These are phyloP conservation scores for Chlamydomonas schloesseri DNA, from an alignment of 139 green algal genomes.

Conservation along the genomic window DNA sequence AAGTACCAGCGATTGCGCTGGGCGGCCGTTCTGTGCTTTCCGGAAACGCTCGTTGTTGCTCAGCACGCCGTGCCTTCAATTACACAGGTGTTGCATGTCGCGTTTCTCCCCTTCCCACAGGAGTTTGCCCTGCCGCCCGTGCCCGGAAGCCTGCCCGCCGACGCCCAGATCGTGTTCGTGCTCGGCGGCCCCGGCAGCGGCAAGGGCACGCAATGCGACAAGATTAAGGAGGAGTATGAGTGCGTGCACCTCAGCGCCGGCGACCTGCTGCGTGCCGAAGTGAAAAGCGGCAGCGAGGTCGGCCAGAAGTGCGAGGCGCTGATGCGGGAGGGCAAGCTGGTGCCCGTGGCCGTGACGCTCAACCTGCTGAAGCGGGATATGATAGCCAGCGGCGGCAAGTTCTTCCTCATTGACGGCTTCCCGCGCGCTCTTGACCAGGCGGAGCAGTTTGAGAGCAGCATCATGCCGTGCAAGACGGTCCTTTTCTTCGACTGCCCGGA, in stretches of 20 bases:
- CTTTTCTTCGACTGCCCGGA: constrained; percentile 64
- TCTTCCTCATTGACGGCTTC: constrained; percentile 96
- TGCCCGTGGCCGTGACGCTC: constrained; percentile 80
- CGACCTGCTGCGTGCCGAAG: constrained; percentile 85
- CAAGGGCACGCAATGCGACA: constrained; percentile 70
- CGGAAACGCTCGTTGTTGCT: no score
- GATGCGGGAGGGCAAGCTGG: constrained; percentile 90
- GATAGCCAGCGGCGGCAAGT: constrained; percentile 62
- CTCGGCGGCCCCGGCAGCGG: constrained; percentile 64
- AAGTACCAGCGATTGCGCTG: no score
- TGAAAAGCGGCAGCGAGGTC: constrained; percentile 68
- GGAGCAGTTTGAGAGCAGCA: constrained; percentile 71
- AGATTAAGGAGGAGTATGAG: constrained; percentile 82
- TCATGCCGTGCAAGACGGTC: constrained; percentile 55
- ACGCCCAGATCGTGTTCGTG: constrained; percentile 63
- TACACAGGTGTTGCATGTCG: not conserved
- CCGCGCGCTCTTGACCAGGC: constrained; percentile 89
- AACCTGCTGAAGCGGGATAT: constrained; percentile 83
- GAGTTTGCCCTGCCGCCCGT: constrained; percentile 51
- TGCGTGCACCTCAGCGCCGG: constrained; percentile 77
- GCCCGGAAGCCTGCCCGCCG: constrained; percentile 40
- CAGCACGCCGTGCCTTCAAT: not conserved
- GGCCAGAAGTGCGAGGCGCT: constrained; percentile 56
- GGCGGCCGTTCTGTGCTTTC: no score
- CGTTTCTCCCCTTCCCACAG: constrained; percentile 37